A percentile compares a stretch with the other conserved stretches of the same genome.
Evolutionary conservation across 23 red algal genomes (phyloP).

Genomic region (Gracilaria vermiculophylla): DNA sequence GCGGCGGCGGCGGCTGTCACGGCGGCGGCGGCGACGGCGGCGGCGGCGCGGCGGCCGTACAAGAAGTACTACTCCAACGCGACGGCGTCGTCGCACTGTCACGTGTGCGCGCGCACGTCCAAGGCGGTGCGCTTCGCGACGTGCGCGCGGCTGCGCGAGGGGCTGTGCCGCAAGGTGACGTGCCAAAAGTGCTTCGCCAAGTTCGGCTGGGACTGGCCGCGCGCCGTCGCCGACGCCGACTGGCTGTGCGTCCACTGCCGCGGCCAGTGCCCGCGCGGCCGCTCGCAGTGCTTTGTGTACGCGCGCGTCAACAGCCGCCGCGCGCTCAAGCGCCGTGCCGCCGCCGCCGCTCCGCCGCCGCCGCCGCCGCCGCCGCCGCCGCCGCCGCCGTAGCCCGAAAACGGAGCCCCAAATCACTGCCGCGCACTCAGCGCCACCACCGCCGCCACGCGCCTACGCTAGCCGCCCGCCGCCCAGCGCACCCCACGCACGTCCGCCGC

Average conservation of each 20-base stretch:
- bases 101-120: conserved; percentile 67
- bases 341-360: too few species aligned
- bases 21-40: not conserved
- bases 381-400: too few species aligned
- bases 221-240: not conserved
- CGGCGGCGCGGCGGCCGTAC: conserved; percentile 7
- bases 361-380: too few species aligned
- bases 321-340: not conserved
- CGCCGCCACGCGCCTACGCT: too few species aligned
- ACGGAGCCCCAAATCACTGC: too few species aligned
- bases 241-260: conserved; percentile 56
- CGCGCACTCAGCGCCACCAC: too few species aligned
- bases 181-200: conserved; percentile 64
- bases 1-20: too few species aligned
- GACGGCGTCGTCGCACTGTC: conserved; percentile 57
- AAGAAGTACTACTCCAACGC: conserved; percentile 68
- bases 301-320: conserved; percentile 25
- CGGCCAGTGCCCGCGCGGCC: conserved; percentile 21
- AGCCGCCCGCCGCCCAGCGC: too few species aligned
- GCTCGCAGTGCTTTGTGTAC: conserved; percentile 52
- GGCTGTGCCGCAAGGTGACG: conserved; percentile 69
- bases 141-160: conserved; percentile 40
- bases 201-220: conserved; percentile 62
- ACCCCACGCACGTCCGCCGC: too few species aligned
- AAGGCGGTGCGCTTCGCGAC: conserved; percentile 66